Percentiles rank a stretch among this genome's conserved stretches.
These are phyloP conservation scores for Agapanthus africanus DNA, from an alignment of 106 monocot species.

Conservation along the genomic window DNA sequence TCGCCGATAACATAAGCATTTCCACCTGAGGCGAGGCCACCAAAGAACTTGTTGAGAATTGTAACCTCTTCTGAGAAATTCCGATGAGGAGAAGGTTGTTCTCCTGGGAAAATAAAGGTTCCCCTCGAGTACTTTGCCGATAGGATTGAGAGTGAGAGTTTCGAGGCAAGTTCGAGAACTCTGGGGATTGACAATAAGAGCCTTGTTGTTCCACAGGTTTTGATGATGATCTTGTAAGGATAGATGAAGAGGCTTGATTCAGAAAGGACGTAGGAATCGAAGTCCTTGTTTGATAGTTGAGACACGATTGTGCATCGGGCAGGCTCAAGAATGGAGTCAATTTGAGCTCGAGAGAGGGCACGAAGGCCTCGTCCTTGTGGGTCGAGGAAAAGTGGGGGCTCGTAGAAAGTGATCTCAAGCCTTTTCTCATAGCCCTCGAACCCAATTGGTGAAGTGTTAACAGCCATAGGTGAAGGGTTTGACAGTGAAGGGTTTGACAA, in stretches of 20 bases:
- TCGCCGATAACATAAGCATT: constrained; percentile 61
- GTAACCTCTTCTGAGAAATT: constrained; percentile 73
- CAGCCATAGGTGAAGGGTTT: neutral
- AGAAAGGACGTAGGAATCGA: constrained; percentile 90
- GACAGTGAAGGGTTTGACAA: neutral
- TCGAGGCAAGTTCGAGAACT: constrained; percentile 49
- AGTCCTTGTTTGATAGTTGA: constrained; percentile 64
- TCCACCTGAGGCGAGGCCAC: constrained; percentile 39
- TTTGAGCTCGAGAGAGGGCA: constrained; percentile 47
- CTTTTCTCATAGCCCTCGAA: constrained; percentile 1
- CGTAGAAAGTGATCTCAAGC: constrained; percentile 64
- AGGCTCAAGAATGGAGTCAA: constrained; percentile 57
- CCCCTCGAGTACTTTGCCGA: constrained; percentile 77
- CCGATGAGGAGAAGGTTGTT: constrained; percentile 78
- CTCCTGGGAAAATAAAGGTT: constrained; percentile 69
- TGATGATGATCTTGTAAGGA: constrained; percentile 64
- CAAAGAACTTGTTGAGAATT: constrained; percentile 49
- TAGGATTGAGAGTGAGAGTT: constrained; percentile 33
- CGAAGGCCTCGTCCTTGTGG: constrained; percentile 50
- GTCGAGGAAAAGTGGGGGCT: constrained; percentile 45
- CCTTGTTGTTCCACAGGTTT: constrained; percentile 91
- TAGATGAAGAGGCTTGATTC: constrained; percentile 91
- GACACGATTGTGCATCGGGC: constrained; percentile 78
- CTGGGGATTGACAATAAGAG: constrained; percentile 62
- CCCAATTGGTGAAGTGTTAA: neutral